Evolutionary conservation across 441 rosid genomes (phyloP).

Genomic region (Euphorbia celastroides): DNA sequence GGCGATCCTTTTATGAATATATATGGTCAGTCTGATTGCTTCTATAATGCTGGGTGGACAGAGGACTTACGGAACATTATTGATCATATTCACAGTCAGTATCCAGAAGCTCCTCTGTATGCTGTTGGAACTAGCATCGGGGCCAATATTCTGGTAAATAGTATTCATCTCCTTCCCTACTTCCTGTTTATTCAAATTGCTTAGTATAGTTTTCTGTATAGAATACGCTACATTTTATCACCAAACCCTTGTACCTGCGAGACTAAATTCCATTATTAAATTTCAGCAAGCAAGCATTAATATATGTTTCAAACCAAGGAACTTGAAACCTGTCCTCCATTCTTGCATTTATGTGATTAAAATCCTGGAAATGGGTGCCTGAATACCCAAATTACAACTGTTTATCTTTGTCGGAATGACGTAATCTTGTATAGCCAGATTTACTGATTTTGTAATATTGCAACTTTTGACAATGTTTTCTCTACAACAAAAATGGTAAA

Average conservation of each 20-base stretch:
- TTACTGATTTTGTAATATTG: not conserved
- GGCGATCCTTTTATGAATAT: constrained; percentile 15
- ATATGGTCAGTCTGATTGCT: constrained; percentile 48
- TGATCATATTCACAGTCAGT: constrained; percentile 29
- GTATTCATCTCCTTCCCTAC: not conserved
- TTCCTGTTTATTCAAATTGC: not conserved
- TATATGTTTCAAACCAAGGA: not conserved
- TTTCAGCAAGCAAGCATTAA: not conserved
- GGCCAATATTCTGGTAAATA: constrained; percentile 46
- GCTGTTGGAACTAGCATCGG: constrained; percentile 57
- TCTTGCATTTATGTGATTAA: not conserved
- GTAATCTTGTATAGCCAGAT: not conserved
- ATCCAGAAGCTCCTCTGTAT: constrained; percentile 44
- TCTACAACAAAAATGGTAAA: not conserved
- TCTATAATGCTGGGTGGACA: constrained; percentile 60
- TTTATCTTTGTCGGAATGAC: not conserved
- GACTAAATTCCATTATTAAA: not conserved
- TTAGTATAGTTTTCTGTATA: not conserved
- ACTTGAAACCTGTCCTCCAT: not conserved
- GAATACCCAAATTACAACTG: not conserved
- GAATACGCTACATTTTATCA: not conserved
- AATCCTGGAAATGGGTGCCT: not conserved
- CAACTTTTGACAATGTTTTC: not conserved
- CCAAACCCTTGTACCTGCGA: not conserved
- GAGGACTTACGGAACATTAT: constrained; percentile 38